Base-by-base conservation (phyloP, 495 filamentous ascomycete species). In the Penicillium coffeae region DNA sequence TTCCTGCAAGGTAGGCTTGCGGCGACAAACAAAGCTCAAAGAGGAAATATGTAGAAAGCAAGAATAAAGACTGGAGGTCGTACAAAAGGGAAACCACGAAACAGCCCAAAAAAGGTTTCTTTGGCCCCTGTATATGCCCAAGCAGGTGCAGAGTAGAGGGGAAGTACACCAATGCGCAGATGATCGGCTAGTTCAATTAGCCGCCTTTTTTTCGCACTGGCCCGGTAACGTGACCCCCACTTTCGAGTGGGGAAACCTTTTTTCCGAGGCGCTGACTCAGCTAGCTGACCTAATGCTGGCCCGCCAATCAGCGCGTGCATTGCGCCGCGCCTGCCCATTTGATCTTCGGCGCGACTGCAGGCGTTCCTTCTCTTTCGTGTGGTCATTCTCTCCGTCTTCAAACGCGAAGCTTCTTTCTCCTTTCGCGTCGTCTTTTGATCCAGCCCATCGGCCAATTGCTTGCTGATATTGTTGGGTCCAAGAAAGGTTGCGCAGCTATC, bases 221-320 rank as follows among this genome's bases (percentile, higher is more conserved):
- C 66, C 60, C 47, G 66, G 66, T 70, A 72, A 72, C 69, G 65
- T 68, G 67, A 68, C 61, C 50, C 68, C 62, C 66, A 64, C 44
- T 61, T 27, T 30, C 4, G 25, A 21, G 20, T 55, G 66, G 65
- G 51, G 52, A 54, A 70, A 65, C 52, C 51, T 8, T 46, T 60
- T 38, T 53, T 66, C 68, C 68, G 64, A 47, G 39, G 37, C 21
- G 62, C 54, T 70, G 62, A 72, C 55, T 68, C 61, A 71, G 12
- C 9, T 8, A 32, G 10, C 50, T 34, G 36, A 9, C n/a, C n/a
- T 13, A 20, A 44, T 30, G 21, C 15, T 0, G 15, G 4, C 25
- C 18, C 19, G 2, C 70, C 70, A 73, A 71, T 71, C 59, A 69
- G 56, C 55, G 65, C 68, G 70, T 62, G 54, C 50, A 40, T 33